These are phyloP conservation scores for Coprinopsis cinerea DNA, from an alignment of 768 basidiomycete genomes.

Conservation along the genomic window DNA sequence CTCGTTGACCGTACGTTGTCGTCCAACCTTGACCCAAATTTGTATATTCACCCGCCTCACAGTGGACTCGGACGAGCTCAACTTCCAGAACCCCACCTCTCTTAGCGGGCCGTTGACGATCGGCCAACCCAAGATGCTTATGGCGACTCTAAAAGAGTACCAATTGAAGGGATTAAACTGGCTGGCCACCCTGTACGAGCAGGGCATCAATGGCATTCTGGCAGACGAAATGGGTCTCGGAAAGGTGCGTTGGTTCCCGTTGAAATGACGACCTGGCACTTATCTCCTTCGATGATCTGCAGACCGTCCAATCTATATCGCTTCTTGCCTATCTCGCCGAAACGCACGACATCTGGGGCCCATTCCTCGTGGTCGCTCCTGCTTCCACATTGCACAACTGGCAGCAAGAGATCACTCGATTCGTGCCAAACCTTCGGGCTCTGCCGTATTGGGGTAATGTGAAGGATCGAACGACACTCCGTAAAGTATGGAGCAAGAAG, in stretches of 20 bases:
- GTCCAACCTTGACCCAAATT: not conserved
- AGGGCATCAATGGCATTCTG: constrained; percentile 98
- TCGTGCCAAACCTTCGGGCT: constrained; percentile 90
- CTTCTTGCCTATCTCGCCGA: constrained; percentile 94
- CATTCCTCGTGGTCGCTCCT: constrained; percentile 96
- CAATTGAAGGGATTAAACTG: constrained; percentile 97
- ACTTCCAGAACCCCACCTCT: constrained; percentile 98
- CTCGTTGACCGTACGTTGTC: constrained; percentile 65
- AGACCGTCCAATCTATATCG: constrained; percentile 98
- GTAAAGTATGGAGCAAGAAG: constrained; percentile 98
- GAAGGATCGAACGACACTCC: constrained; percentile 88
- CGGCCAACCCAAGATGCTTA: constrained; percentile 90
- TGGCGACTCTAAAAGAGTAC: constrained; percentile 96
- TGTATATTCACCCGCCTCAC: constrained; percentile 7
- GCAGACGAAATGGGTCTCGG: constrained; percentile 99
- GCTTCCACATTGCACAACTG: constrained; percentile 98
- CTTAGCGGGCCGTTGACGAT: constrained; percentile 80
- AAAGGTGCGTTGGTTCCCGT: constrained; percentile 45
- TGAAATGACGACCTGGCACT: constrained; percentile 4
- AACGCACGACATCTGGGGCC: constrained; percentile 98
- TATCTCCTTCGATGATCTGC: constrained; percentile 2
- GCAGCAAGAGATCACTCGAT: constrained; percentile 97
- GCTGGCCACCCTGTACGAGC: constrained; percentile 96
- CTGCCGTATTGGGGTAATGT: constrained; percentile 98
- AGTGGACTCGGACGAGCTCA: constrained; percentile 96